phyloP scores from a whole-genome alignment of 306 rosid species.

The Dryas drummondii region DNA sequence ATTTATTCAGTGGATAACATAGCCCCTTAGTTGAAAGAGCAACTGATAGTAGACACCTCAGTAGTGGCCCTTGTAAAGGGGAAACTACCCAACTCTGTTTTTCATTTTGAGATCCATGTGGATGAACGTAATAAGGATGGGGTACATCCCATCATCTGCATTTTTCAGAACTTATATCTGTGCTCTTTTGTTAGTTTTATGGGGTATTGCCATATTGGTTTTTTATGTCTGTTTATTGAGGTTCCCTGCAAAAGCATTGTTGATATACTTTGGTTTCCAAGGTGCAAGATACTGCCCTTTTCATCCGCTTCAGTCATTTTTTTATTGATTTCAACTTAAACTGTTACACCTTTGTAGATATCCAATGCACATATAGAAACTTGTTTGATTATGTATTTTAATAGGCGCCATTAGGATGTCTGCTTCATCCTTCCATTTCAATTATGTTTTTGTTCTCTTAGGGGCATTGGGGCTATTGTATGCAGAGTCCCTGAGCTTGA shows the following conservation, averaged over 20 bases:
- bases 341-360: background rate
- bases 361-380: background rate
- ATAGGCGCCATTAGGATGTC: background rate
- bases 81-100: background rate
- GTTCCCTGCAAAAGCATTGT: constrained; percentile 1
- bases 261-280: background rate
- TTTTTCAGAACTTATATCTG: background rate
- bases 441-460: constrained; percentile 27
- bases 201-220: too few species aligned
- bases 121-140: background rate
- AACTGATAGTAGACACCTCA: background rate
- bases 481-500: constrained; percentile 67
- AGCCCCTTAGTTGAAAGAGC: background rate
- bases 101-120: background rate
- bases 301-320: background rate
- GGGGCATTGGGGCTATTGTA: constrained; percentile 84
- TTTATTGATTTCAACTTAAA: background rate
- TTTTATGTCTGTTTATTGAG: background rate
- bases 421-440: background rate
- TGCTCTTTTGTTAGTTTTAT: background rate
- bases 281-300: background rate
- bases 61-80: background rate
- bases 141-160: background rate
- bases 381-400: constrained; percentile 4
- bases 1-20: background rate